Percentiles rank a stretch among this genome's conserved stretches.
phyloP scores from a whole-genome alignment of 2,329 filamentous ascomycete genomes.

The Ilyonectria sp. region DNA sequence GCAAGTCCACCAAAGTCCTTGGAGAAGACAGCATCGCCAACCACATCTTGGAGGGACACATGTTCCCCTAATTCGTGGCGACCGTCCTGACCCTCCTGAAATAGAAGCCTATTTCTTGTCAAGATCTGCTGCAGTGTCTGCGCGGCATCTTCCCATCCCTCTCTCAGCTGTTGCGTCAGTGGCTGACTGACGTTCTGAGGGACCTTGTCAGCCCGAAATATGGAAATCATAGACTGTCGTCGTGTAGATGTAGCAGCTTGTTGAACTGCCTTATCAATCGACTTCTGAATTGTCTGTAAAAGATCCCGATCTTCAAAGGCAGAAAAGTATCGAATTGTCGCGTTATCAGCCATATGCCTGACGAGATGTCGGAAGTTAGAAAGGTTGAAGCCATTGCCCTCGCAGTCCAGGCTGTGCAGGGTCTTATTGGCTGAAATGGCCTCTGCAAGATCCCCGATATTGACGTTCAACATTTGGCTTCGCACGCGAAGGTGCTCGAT shows the following conservation, averaged over 20 bases:
- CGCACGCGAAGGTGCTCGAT: constrained; percentile 68
- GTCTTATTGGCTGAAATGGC: constrained; percentile 65
- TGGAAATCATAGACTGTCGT: constrained; percentile 54
- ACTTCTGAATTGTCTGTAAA: constrained; percentile 52
- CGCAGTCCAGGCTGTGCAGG: constrained; percentile 68
- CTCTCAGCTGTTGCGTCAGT: constrained; percentile 55
- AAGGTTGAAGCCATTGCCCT: constrained; percentile 69
- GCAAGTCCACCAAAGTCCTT: constrained; percentile 57
- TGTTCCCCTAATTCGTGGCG: constrained; percentile 36
- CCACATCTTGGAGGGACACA: constrained; percentile 31
- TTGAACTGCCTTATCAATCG: constrained; percentile 50
- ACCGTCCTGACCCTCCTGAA: constrained; percentile 48
- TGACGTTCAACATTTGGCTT: constrained; percentile 69
- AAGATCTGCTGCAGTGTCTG: constrained; percentile 53
- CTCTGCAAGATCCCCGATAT: constrained; percentile 67
- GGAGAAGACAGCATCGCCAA: constrained; percentile 49
- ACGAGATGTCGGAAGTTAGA: constrained; percentile 65
- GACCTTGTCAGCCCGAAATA: constrained; percentile 52
- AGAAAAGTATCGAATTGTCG: constrained; percentile 61
- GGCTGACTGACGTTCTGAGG: constrained; percentile 49
- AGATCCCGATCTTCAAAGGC: constrained; percentile 58
- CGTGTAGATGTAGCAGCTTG: constrained; percentile 46
- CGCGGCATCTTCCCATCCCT: constrained; percentile 57
- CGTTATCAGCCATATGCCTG: constrained; percentile 60
- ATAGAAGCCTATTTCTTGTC: constrained; percentile 53